Percentiles rank a stretch among this genome's conserved stretches.
Conservation (phyloP, 345 rosid genomes). For the Erysimum cheiranthoides region DNA sequence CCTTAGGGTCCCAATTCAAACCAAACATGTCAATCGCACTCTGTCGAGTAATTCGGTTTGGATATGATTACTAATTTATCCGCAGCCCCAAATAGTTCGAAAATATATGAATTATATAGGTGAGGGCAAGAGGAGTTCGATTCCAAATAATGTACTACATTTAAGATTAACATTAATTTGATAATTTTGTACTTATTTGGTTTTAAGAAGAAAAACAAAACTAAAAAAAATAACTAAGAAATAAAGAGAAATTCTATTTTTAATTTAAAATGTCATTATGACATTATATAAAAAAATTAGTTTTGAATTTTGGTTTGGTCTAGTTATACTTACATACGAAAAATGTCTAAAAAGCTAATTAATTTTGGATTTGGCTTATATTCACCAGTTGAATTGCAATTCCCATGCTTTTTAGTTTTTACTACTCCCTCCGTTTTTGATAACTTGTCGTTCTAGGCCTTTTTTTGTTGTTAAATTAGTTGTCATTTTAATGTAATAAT, state of each 20-base stretch:
- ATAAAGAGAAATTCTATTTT: background rate
- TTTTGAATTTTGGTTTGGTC: background rate
- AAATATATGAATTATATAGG: background rate
- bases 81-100: background rate
- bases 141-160: slow-evolving; percentile 3
- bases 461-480: too few relatives aligned
- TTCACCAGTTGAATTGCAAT: too few relatives aligned
- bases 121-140: background rate
- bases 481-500: too few relatives aligned
- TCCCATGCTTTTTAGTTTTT: too few relatives aligned
- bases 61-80: background rate
- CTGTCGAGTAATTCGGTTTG: slow-evolving; percentile 34
- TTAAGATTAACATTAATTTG: background rate
- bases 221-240: background rate
- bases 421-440: too few relatives aligned
- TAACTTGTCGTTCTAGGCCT: too few relatives aligned
- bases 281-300: background rate
- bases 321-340: background rate
- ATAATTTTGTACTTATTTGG: background rate
- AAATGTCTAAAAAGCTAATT: too few relatives aligned
- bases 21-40: slow-evolving; percentile 41
- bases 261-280: too few relatives aligned
- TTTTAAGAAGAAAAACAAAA: background rate
- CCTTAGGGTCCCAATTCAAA: slow-evolving; percentile 28
- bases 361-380: too few relatives aligned